Conservation (phyloP, 2,329 filamentous ascomycete species). For the Alternaria hordeiaustralica region DNA sequence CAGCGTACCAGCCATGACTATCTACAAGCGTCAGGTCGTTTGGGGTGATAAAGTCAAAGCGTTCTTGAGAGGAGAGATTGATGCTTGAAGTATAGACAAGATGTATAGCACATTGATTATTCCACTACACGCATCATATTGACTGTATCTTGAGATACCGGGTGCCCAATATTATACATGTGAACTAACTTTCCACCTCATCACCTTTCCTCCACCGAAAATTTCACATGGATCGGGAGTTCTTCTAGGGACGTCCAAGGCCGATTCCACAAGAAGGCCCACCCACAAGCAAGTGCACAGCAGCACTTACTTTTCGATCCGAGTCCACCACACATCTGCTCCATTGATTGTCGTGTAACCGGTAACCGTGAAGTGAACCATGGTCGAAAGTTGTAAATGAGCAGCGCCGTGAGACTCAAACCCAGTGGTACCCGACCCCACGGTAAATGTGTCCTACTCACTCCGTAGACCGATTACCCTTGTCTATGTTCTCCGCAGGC, state of each 20-base stretch:
- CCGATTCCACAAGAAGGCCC: neutral
- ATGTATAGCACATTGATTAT: neutral
- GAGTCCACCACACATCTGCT: neutral
- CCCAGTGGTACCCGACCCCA: neutral
- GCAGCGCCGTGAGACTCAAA: neutral
- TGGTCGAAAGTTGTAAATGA: neutral
- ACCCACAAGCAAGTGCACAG: neutral
- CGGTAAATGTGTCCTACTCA: neutral
- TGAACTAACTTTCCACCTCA: neutral
- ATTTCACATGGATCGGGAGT: neutral
- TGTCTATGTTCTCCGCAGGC: neutral
- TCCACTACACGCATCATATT: neutral
- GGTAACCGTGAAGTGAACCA: neutral
- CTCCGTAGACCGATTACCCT: neutral
- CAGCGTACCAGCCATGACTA: conserved; percentile 63
- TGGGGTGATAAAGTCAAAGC: conserved; percentile 64
- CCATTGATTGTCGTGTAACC: neutral
- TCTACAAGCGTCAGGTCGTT: conserved; percentile 64
- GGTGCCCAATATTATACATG: neutral
- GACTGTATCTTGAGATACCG: neutral
- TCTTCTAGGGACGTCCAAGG: neutral
- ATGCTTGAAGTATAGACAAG: conserved; percentile 5
- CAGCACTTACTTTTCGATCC: neutral
- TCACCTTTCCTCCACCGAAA: neutral
- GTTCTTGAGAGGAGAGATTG: conserved; percentile 52